Conservation (phyloP, 306 rosid genomes). For the Begonia peltatifolia region DNA sequence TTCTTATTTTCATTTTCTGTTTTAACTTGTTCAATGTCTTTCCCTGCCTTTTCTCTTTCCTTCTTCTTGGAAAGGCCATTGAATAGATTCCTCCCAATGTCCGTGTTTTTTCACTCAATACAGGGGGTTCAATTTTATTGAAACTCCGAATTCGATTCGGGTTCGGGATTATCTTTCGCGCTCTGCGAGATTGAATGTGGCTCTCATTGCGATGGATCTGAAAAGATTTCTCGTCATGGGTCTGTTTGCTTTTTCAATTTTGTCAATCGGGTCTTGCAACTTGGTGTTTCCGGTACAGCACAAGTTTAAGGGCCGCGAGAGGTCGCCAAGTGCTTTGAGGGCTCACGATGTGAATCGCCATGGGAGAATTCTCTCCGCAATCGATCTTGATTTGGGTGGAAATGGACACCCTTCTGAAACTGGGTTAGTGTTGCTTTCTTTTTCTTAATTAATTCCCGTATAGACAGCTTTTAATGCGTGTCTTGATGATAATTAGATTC, state of each 20-base stretch:
- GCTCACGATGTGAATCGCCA: slow-evolving; percentile 58
- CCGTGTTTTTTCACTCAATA: no score
- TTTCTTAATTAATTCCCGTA: neutral
- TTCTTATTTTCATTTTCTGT: neutral
- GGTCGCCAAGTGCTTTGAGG: slow-evolving; percentile 33
- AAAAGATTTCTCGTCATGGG: slow-evolving; percentile 12
- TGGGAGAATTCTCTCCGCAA: slow-evolving; percentile 51
- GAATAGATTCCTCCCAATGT: no score
- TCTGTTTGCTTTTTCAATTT: slow-evolving; percentile 11
- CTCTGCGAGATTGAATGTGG: neutral
- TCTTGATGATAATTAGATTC: no score
- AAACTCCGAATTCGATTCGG: neutral
- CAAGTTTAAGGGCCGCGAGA: slow-evolving; percentile 39
- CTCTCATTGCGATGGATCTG: slow-evolving; percentile 29
- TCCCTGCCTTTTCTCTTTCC: neutral
- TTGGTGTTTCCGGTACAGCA: slow-evolving; percentile 43
- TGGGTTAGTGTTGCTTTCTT: slow-evolving; percentile 37
- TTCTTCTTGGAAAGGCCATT: no score
- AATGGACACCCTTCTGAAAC: slow-evolving; percentile 48
- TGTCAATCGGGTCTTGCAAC: slow-evolving; percentile 25
- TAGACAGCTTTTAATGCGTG: no score
- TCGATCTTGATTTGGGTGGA: slow-evolving; percentile 68
- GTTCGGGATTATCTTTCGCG: slow-evolving; percentile 7
- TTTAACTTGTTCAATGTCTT: neutral
- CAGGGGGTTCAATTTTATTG: no score